These are phyloP conservation scores for Lomentospora prolificans DNA, from an alignment of 2,329 filamentous ascomycete genomes.

Conservation along the genomic window DNA sequence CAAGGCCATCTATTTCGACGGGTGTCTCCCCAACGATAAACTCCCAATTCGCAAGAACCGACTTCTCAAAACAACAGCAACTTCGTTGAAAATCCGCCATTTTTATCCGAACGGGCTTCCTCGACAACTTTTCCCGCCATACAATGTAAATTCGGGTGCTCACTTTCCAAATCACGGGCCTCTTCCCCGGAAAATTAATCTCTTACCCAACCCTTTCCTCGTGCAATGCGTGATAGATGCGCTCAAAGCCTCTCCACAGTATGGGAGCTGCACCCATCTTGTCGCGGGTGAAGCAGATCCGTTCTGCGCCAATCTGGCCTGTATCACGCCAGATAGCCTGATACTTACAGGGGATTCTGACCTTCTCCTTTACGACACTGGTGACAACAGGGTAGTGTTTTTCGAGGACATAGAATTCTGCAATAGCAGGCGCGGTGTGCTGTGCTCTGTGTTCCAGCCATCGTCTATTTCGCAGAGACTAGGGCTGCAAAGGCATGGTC, in stretches of 20 bases:
- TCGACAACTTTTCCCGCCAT: slow-evolving; percentile 6
- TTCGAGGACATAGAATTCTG: slow-evolving; percentile 50
- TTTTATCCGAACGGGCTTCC: slow-evolving; percentile 17
- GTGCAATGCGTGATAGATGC: slow-evolving; percentile 69
- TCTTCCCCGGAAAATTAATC: not conserved
- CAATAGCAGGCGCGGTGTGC: slow-evolving; percentile 14
- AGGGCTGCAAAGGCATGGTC: slow-evolving; percentile 23
- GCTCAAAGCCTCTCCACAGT: slow-evolving; percentile 36
- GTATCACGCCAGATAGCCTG: slow-evolving; percentile 41
- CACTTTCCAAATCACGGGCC: not conserved
- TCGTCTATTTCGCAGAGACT: slow-evolving; percentile 30
- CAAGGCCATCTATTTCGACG: slow-evolving; percentile 74
- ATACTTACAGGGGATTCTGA: slow-evolving; percentile 84
- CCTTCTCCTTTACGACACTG: slow-evolving; percentile 65
- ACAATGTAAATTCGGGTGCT: not conserved
- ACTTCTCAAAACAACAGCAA: slow-evolving; percentile 40
- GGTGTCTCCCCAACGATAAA: slow-evolving; percentile 63
- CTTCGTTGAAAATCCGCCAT: slow-evolving; percentile 18
- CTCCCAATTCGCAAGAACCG: slow-evolving; percentile 50
- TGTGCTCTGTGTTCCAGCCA: slow-evolving; percentile 21
- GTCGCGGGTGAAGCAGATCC: slow-evolving; percentile 79
- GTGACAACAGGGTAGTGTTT: slow-evolving; percentile 55
- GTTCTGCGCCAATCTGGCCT: slow-evolving; percentile 58
- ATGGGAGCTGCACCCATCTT: slow-evolving; percentile 37
- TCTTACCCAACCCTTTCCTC: slow-evolving; percentile 46